These are phyloP conservation scores for Exophiala alcalophila DNA, from an alignment of 2,329 filamentous ascomycete species.

Conservation along the genomic window DNA sequence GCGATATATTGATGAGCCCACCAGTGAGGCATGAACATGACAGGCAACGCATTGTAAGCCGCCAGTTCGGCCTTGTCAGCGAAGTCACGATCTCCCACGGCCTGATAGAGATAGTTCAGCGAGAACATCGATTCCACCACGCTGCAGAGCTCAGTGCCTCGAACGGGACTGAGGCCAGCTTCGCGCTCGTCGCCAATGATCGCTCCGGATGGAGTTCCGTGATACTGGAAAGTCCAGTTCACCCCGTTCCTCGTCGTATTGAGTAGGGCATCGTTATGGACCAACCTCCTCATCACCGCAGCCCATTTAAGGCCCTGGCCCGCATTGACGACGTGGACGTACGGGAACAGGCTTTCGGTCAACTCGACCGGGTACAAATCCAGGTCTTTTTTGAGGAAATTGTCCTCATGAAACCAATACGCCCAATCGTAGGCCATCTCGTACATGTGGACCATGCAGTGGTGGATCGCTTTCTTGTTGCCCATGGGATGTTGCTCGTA, in stretches of 20 bases:
- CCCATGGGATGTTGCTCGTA: conserved; percentile 45
- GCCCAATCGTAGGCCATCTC: conserved; percentile 42
- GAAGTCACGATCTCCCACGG: conserved; percentile 46
- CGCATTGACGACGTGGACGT: conserved; percentile 49
- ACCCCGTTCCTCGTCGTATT: conserved; percentile 44
- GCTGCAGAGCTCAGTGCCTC: conserved; percentile 52
- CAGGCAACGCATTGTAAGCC: conserved; percentile 57
- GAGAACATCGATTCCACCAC: conserved; percentile 54
- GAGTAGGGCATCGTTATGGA: conserved; percentile 43
- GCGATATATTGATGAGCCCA: conserved; percentile 58
- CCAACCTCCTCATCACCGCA: conserved; percentile 47
- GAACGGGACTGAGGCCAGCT: conserved; percentile 43
- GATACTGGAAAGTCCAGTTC: conserved; percentile 49
- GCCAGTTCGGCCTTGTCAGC: conserved; percentile 53
- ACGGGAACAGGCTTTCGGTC: conserved; percentile 38
- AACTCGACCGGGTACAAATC: conserved; percentile 36
- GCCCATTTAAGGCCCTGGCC: conserved; percentile 48
- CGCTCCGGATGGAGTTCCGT: conserved; percentile 48
- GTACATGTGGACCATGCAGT: conserved; percentile 46
- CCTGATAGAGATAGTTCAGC: conserved; percentile 51
- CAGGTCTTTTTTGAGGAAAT: conserved; percentile 39
- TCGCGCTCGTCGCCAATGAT: conserved; percentile 53
- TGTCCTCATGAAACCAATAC: conserved; percentile 39
- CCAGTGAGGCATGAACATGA: conserved; percentile 51
- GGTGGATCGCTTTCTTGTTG: conserved; percentile 37